Evolutionary conservation across 306 rosid species (phyloP), one percentile per base, ranked within the genome.

Genomic region (Lathyrus aphaca): DNA sequence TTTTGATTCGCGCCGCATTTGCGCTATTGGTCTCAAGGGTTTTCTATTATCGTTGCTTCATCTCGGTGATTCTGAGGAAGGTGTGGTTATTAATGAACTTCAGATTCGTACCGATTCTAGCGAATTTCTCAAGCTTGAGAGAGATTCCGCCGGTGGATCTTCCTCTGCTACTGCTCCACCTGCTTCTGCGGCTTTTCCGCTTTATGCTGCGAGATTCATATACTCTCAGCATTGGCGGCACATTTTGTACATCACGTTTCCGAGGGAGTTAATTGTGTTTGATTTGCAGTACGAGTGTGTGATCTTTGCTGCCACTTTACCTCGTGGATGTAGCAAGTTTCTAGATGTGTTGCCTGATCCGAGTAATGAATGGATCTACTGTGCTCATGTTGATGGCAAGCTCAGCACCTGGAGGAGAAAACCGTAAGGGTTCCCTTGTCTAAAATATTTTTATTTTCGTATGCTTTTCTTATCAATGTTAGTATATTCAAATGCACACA

Each of bases 341-440:
- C 86, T 87, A 3, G 99, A 87, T 21, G 95, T 95, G 78, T 66
- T 95, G 44, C 92, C 99, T 5, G 99, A 95, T 80, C 92, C 91
- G 6, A 83, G 77, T 79, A 82, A 82, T 17, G 97, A 89, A 45
- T 79, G 85, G 73, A 71, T 95, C 40, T 88, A 95, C 71, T 95
- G 99, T 76, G 92, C 87, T 76, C 99, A 95, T 67, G 70, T 86
- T 8, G 97, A 95, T 64, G 99, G 99, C 68, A 95, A 68, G 81
- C 95, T 95, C 77, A 95, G 96, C 69, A 86, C 89, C 54, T 95
- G 99, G 99, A 85, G 82, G 57, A 89, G 97, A 23, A 95, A 95
- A 84, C 95, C 69, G 99, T 95, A 73, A 83, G 97, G 64, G 9
- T 44, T 84, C 56, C 56, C 4, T 60, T 64, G 44, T 32, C 17